phyloP scores from a whole-genome alignment of 164 flowering plant species.

The Warburgia ugandensis region DNA sequence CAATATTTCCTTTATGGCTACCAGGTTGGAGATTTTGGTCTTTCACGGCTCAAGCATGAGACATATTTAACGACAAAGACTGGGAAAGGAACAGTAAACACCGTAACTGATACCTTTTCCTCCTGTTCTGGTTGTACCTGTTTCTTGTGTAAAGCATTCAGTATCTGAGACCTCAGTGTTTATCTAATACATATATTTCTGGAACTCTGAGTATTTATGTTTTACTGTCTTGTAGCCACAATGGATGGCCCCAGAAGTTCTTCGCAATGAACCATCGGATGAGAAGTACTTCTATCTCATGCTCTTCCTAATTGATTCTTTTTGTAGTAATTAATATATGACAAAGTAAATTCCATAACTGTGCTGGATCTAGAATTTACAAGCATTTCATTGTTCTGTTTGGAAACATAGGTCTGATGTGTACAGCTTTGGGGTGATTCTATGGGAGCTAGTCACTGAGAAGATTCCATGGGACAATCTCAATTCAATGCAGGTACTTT shows the following conservation, averaged over 20 bases:
- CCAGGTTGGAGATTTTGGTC: conserved; percentile 98
- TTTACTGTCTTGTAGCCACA: conserved; percentile 63
- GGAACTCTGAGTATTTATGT: background rate
- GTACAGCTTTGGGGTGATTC: conserved; percentile 86
- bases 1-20: too few relatives aligned
- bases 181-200: too few relatives aligned
- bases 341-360: too few relatives aligned
- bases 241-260: conserved; percentile 99
- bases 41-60: conserved; percentile 83
- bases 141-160: too few relatives aligned
- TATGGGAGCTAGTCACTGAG: conserved; percentile 95
- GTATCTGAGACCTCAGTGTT: too few relatives aligned
- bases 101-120: background rate
- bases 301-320: too few relatives aligned
- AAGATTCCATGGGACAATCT: conserved; percentile 97
- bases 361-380: too few relatives aligned
- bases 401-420: conserved; percentile 62
- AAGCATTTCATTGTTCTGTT: background rate
- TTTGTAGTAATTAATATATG: too few relatives aligned
- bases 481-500: conserved; percentile 98
- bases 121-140: background rate
- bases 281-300: conserved; percentile 67
- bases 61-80: conserved; percentile 72
- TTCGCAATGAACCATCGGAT: conserved; percentile 88
- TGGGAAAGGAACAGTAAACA: conserved; percentile 88